Base-by-base conservation (phyloP, 2,329 filamentous ascomycete genomes). In the Diaporthe sp. region DNA sequence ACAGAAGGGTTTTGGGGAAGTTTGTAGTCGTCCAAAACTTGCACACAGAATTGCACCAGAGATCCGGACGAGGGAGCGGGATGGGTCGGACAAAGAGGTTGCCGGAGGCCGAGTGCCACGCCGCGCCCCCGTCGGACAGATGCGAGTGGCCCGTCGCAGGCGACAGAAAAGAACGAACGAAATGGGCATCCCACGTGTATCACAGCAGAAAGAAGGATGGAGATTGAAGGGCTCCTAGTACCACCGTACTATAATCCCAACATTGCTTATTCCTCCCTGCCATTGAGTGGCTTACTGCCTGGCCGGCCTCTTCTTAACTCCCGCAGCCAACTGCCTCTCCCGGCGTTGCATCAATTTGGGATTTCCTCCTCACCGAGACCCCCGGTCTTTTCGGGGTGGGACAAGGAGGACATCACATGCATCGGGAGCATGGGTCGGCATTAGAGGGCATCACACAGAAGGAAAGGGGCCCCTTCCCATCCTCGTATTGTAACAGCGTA, bases 401-500 rank as follows among this genome's bases (percentile, higher is more conserved):
- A 31, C 39, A 63, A 37, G 31, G n/a, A 13, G 13, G 25, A 51
- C 20, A 37, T 25, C 31, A 39, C 63, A 53, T 53, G 63, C 34
- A 49, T 15, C 5, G 25, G 17, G 20, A 31, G 20, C 42, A 34
- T 37, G 44, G 17, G 60, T 31, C 20, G 42, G 39, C 7, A n/a
- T 20, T 8, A 47, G 22, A 44, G 15, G 6, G 25, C 42, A 47
- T 47, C 42, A 28, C 42, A 47, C 39, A 47, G 28, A 49, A 67
- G 28, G 25, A 8, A 15, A n/a, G 2, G 4, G 7, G 25, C 60
- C 25, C 15, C 20, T 34, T n/a, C 31, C 55, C 22, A 13, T 42
- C 28, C 58, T 67, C 63, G 63, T 68, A 51, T 53, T 39, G 63
- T 37, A 31, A 31, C 15, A 31, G 60, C 60, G 39, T 31, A 68